Evolutionary conservation across 148 eudicot species (phyloP).

Genomic region (Camellia sinensis): DNA sequence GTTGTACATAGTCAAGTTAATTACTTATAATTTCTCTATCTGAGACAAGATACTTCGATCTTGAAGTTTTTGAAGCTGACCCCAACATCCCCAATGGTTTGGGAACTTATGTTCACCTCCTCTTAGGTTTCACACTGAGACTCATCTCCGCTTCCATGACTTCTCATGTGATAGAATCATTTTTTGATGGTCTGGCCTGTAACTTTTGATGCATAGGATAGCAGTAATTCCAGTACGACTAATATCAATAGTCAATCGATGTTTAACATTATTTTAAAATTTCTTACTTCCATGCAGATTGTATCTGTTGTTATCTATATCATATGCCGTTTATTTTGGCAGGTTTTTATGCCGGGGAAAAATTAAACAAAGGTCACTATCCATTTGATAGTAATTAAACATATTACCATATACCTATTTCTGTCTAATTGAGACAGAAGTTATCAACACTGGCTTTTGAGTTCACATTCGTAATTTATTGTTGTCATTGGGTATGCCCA

Average conservation of each 20-base stretch:
- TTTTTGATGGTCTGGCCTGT: conserved; percentile 5
- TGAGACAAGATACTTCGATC: conserved; percentile 5
- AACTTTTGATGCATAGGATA: background rate
- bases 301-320: background rate
- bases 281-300: background rate
- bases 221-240: background rate
- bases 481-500: background rate
- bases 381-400: background rate
- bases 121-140: background rate
- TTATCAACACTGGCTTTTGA: background rate
- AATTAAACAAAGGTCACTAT: background rate
- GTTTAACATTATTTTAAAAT: conserved; percentile 1
- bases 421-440: background rate
- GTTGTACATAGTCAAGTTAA: background rate
- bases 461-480: background rate
- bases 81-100: background rate
- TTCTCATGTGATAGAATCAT: background rate
- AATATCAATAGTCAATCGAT: background rate
- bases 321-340: background rate
- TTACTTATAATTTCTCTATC: background rate
- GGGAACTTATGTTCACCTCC: background rate
- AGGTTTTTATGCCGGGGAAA: background rate
- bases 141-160: background rate
- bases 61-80: conserved; percentile 3
- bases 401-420: background rate